Evolutionary conservation across 768 basidiomycete species (phyloP), one percentile per base, ranked within the genome.

Genomic region (Tephrocybe sp.): DNA sequence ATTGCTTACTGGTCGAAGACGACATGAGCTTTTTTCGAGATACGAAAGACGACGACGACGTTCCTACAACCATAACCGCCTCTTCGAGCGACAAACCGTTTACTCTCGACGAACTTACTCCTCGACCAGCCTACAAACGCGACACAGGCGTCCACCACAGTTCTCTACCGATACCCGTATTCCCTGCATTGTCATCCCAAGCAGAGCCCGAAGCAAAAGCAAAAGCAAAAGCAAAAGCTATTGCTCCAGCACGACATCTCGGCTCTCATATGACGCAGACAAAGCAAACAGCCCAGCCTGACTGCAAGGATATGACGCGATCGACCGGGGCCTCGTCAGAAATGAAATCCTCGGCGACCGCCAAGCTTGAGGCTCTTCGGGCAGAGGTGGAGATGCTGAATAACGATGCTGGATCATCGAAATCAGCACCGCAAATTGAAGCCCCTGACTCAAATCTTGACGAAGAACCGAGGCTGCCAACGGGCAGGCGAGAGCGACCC

Each of bases 1-100:
- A 81, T 56, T 74, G 83, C 57, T 74, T 85, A 23, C 74, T 86
- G 3, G 65, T 66, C 7, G 70, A 73, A 39, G 77, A 84, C 50
- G 71, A 73, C 52, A 61, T 68, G 56, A 72, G 75, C 66, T 77
- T 79, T 62, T 71, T 86, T 45, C 64, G 62, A 51, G 73, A 68
- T 51, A 70, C 61, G 15, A 70, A 30, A 30, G 28, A 68, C 21
- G 48, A 50, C 26, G 41, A 50, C 44, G 69, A 75, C 52, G 70
- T 73, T 36, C 63, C 65, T 47, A 63, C 68, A 18, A 73, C 72
- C 4, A 8, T 36, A 14, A 63, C 73, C 41, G 62, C 60, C 25
- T 48, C 65, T 23, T 43, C 59, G 54, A 59, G 57, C 48, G 6
- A 65, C 54, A 68, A 60, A 56, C 65, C 65, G 45, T 62, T 75